Evolutionary conservation across 2,329 filamentous ascomycete species (phyloP).

Genomic region (Hypomyces rosellus): DNA sequence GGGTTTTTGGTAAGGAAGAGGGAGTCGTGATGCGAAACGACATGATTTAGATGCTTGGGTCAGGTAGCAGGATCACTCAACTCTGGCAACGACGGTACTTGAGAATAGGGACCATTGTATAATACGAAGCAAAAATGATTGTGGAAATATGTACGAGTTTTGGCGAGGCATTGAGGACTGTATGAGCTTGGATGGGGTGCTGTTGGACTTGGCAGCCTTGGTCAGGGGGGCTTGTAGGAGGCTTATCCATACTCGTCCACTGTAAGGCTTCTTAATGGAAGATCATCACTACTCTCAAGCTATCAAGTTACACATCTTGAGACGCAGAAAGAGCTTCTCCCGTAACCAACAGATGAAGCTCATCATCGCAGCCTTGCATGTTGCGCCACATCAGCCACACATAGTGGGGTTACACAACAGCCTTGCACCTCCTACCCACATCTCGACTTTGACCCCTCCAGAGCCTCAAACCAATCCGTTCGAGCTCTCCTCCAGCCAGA

Average conservation of each 20-base stretch:
- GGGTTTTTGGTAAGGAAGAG: constrained; percentile 13
- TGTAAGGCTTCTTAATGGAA: not conserved
- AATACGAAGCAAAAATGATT: not conserved
- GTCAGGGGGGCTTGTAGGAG: not conserved
- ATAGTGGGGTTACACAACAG: not conserved
- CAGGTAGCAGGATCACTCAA: not conserved
- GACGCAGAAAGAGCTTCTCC: too few relatives aligned
- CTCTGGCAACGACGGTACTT: not conserved
- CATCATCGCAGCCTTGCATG: not conserved
- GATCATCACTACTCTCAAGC: not conserved
- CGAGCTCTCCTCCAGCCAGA: not conserved
- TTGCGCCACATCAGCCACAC: not conserved
- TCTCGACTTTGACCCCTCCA: not conserved
- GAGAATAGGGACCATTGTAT: not conserved
- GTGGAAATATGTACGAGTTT: not conserved
- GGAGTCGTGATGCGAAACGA: not conserved
- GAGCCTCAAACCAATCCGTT: not conserved
- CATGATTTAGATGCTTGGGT: not conserved
- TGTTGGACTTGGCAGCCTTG: not conserved
- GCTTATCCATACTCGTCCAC: not conserved
- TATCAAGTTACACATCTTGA: too few relatives aligned
- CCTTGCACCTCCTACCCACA: not conserved
- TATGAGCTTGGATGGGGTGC: not conserved
- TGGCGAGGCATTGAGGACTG: not conserved
- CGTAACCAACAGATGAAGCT: not conserved